Evolutionary conservation across 2,329 filamentous ascomycete species (phyloP).

Genomic region (Chalara sp.): DNA sequence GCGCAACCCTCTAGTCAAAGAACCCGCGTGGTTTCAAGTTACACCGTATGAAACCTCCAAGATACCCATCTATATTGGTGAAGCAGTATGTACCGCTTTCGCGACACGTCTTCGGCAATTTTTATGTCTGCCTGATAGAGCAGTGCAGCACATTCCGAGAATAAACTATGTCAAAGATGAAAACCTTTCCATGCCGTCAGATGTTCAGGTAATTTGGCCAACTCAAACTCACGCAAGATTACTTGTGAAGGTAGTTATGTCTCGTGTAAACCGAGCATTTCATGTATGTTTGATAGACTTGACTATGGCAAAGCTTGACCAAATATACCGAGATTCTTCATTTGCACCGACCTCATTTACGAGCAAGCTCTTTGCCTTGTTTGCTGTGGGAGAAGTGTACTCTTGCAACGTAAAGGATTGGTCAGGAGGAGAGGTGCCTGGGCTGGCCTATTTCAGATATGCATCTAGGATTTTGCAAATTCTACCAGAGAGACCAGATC

Average conservation of each 20-base stretch:
- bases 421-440: conserved; percentile 31
- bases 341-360: conserved; percentile 28
- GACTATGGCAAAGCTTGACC: conserved; percentile 31
- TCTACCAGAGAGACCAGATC: conserved; percentile 34
- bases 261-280: conserved; percentile 33
- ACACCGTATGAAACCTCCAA: conserved; percentile 25
- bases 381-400: conserved; percentile 40
- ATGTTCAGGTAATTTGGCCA: conserved; percentile 32
- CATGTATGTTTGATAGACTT: conserved; percentile 35
- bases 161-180: conserved; percentile 22
- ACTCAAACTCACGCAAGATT: conserved; percentile 31
- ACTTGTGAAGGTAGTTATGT: conserved; percentile 34
- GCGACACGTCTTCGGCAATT: conserved; percentile 30
- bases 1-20: conserved; percentile 28
- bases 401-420: conserved; percentile 30
- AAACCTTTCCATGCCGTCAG: conserved; percentile 14
- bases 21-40: conserved; percentile 28
- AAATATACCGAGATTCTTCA: conserved; percentile 28
- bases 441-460: conserved; percentile 35
- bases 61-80: conserved; percentile 30
- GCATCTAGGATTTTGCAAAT: conserved; percentile 33
- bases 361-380: conserved; percentile 37
- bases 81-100: conserved; percentile 32
- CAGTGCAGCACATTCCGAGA: conserved; percentile 26
- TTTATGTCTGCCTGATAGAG: conserved; percentile 15